Conservation (phyloP, 768 basidiomycete species). For the Macrolepiota fuliginosa region DNA sequence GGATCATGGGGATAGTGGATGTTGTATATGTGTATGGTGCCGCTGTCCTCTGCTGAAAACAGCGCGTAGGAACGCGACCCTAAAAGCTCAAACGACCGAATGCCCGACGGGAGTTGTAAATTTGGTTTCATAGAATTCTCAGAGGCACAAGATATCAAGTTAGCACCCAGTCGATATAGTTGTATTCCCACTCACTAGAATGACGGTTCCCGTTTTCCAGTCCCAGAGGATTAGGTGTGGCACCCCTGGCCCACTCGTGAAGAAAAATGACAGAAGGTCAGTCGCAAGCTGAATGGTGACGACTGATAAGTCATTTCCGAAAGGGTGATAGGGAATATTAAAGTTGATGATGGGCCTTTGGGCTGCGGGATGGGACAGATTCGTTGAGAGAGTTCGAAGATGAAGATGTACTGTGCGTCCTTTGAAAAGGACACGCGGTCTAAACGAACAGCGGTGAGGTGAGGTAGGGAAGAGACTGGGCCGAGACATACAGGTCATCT, state of each 20-base stretch:
- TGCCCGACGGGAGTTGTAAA: constrained; percentile 21
- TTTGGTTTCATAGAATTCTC: constrained; percentile 26
- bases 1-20: constrained; percentile 24
- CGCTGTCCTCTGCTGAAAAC: constrained; percentile 29
- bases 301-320: constrained; percentile 21
- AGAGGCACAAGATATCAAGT: background rate
- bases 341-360: constrained; percentile 24
- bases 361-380: constrained; percentile 42
- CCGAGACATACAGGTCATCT: constrained; percentile 11
- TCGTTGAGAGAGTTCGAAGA: constrained; percentile 41
- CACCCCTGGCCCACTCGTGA: constrained; percentile 23
- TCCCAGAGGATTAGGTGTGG: constrained; percentile 46
- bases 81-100: constrained; percentile 48
- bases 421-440: constrained; percentile 7
- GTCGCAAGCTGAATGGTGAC: constrained; percentile 50
- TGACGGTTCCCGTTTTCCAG: constrained; percentile 41
- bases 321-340: constrained; percentile 19
- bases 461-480: background rate
- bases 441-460: constrained; percentile 4
- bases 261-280: constrained; percentile 51
- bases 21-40: constrained; percentile 41
- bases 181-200: constrained; percentile 36
- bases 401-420: constrained; percentile 28
- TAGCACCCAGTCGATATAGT: background rate
- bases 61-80: constrained; percentile 40